Evolutionary conservation across 1,139 yeast species (phyloP).

Genomic region (Candida gigantensis): DNA sequence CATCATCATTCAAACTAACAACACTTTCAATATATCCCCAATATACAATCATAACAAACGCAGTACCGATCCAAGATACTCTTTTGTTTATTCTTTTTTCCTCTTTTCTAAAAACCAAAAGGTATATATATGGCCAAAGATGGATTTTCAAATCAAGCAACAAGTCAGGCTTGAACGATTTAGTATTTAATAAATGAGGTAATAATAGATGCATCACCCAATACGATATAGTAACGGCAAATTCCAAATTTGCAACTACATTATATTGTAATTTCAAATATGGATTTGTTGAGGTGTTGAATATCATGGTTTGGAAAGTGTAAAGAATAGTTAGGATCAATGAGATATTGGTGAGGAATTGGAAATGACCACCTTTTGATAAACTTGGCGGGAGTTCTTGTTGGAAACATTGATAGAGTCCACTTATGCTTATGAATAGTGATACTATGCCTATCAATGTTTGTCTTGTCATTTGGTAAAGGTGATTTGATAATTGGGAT

Average conservation of each 20-base stretch:
- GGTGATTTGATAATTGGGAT: too few relatives aligned
- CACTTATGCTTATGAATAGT: constrained; percentile 11
- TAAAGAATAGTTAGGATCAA: constrained; percentile 10
- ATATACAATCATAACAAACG: constrained; percentile 8
- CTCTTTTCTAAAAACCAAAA: constrained; percentile 9
- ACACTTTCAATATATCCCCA: constrained; percentile 14
- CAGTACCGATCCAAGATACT: constrained; percentile 8
- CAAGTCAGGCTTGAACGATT: constrained; percentile 18
- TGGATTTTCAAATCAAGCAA: constrained; percentile 25
- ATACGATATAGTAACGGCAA: constrained; percentile 23
- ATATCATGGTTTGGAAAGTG: constrained; percentile 5
- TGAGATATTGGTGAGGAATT: constrained; percentile 62
- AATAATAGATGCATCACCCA: constrained; percentile 22
- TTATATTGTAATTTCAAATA: constrained; percentile 11
- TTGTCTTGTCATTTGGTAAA: constrained; percentile 12
- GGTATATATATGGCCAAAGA: constrained; percentile 22
- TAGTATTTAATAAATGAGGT: constrained; percentile 22
- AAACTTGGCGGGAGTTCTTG: constrained; percentile 40
- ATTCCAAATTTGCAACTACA: constrained; percentile 21
- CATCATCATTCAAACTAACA: constrained; percentile 9
- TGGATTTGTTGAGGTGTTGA: constrained; percentile 1
- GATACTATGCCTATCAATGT: constrained; percentile 10
- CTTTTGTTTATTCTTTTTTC: constrained; percentile 4
- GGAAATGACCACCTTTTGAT: constrained; percentile 57
- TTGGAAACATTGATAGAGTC: constrained; percentile 11